Base-by-base conservation (phyloP, 129 eudicot genomes). In the Ambrosia artemisiifolia region DNA sequence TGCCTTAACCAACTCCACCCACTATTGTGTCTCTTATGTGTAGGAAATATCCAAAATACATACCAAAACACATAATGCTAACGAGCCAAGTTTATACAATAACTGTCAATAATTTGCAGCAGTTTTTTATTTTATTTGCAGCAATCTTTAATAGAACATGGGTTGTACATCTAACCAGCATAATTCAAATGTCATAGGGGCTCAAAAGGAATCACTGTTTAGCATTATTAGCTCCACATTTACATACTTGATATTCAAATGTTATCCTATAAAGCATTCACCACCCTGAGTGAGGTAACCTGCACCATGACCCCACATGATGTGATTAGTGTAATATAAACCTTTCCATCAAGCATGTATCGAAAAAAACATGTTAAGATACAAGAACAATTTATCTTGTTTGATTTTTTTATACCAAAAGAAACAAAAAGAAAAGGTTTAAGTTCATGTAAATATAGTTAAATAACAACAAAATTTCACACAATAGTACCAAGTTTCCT, bases 211-310 rank as follows among this genome's bases (percentile, higher is more conserved):
- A 51, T 48, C 63, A 63, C 47, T 18, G 47, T 69, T 19, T 19
- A 18, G 19, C 38, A 68, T 59, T 10, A 33, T 32, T 46, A 65
- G 49, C 78, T 50, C 64, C 64, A 54, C 80, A 67, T 57, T 44
- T 67, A 76, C 63, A 36, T 30, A 42, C 59, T 53, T 74, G 63
- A 74, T 50, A 51, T 46, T 65, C 36, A 53, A 28, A 53, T n/a
- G 34, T 46, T 57, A 30, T 53, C 73, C 65, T 20, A 68, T 35
- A 70, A 35, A 50, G 38, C 76, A 69, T 59, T 63, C 71, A 63
- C 65, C 71, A 38, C 2, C 72, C 66, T 7, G 76, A 62, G 59
- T 28, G 51, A 38, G 71, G 81, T 18, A 70, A 70, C 66, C 81
- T 77, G 76, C 72, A 70, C 14, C 42, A 24, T 19, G 12, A 60